Conservation (phyloP, 2,329 filamentous ascomycete genomes). For the Epichloe coenophiala region DNA sequence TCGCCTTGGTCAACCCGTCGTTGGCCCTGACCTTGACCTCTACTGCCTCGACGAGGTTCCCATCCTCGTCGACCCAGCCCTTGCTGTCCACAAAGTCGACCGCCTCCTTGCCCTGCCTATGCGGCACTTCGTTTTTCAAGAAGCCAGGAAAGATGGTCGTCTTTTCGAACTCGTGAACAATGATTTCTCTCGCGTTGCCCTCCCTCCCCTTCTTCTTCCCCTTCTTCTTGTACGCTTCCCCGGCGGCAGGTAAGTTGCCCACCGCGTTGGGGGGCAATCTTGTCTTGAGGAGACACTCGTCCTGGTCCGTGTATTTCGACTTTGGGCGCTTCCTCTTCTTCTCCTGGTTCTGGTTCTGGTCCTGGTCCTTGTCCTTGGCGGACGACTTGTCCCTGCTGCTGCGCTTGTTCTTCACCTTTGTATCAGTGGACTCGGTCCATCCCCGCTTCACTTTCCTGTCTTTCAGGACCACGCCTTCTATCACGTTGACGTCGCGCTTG, state of each 20-base stretch:
- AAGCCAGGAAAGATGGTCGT: constrained; percentile 74
- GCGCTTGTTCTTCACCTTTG: constrained; percentile 33
- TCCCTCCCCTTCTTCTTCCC: constrained; percentile 23
- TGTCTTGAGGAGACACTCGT: constrained; percentile 77
- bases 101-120: constrained; percentile 22
- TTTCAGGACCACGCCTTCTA: constrained; percentile 56
- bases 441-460: constrained; percentile 76
- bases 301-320: constrained; percentile 68
- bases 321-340: constrained; percentile 46
- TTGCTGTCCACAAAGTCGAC: constrained; percentile 65
- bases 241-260: constrained; percentile 27
- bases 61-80: constrained; percentile 76
- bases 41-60: constrained; percentile 56
- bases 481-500: constrained; percentile 36
- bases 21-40: constrained; percentile 21
- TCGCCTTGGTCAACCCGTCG: not conserved
- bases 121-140: constrained; percentile 39
- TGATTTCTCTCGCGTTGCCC: constrained; percentile 32
- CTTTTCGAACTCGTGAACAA: constrained; percentile 83
- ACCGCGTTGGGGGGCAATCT: constrained; percentile 46
- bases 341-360: constrained; percentile 34
- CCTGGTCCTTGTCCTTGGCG: constrained; percentile 33
- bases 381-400: constrained; percentile 32
- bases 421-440: constrained; percentile 60
- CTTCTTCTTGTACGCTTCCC: constrained; percentile 38